Evolutionary conservation across 78 protist genomes (phyloP).

Genomic region (Planoprotostelium fungivorum): DNA sequence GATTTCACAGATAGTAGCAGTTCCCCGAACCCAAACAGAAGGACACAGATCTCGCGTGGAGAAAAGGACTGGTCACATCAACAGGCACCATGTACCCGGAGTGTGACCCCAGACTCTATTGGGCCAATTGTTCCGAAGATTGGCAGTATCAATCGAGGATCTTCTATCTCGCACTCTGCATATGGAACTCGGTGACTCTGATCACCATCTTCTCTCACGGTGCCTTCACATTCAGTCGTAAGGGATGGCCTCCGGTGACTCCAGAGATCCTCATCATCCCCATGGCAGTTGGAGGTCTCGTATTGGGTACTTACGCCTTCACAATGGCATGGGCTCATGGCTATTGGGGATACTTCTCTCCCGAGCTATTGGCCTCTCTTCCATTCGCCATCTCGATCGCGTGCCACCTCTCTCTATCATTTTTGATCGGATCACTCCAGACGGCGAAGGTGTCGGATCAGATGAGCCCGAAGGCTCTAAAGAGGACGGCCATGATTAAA

Average conservation of each 20-base stretch:
- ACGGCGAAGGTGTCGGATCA: neutral
- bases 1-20: no score
- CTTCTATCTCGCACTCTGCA: neutral
- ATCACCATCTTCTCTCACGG: neutral
- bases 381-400: neutral
- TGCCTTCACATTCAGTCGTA: neutral
- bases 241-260: neutral
- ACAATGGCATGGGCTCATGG: neutral
- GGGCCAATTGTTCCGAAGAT: neutral
- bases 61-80: no score
- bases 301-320: neutral
- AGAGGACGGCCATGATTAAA: neutral
- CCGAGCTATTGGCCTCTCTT: neutral
- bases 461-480: neutral
- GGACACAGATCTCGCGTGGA: no score
- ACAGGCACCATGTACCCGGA: neutral
- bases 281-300: neutral
- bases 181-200: neutral
- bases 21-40: no score
- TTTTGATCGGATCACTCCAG: neutral
- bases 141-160: neutral
- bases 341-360: neutral
- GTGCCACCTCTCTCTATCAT: neutral
- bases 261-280: neutral
- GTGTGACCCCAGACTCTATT: neutral